Evolutionary conservation across 305 asterid genomes (phyloP), one percentile per base, ranked within the genome.

Genomic region (Euphrasia arctica): DNA sequence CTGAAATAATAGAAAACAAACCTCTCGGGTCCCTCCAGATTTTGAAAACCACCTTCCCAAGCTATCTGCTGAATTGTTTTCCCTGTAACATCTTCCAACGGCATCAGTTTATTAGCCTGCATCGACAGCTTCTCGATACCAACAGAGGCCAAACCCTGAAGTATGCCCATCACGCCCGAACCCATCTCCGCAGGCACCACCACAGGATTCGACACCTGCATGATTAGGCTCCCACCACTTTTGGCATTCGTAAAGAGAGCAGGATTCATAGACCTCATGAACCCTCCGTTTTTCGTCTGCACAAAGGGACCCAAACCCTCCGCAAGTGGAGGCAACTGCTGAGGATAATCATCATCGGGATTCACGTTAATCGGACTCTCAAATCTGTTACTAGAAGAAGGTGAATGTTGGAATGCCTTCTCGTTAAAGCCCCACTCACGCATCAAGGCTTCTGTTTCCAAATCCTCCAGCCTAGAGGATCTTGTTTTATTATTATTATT

Each of bases 121-220:
- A 87, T 81, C 0, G 97, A 93, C 10, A 93, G 92, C 79, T 90
- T 93, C 79, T 90, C 97, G 31, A 93, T 90, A 68, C 99, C 99
- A 58, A 86, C 83, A 72, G 99, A 86, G 25, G 95, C 95, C 71
- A 93, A 79, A 63, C 87, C 88, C 74, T 88, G 93, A 69, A 93
- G 81, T 72, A 93, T 79, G 77, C 82, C 95, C 88, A 82, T 86
- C 34, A 88, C 87, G 43, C 90, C 85, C 45, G 97, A 85, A 62
- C 97, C 99, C 95, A 93, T 85, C 72, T 88, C 95, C 3, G 99
- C 97, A 58, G 99, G 99, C 77, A 90, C 88, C 69, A 93, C 99
- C 68, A 93, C 96, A 5, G 97, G 93, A 74, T 76, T 83, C 59
- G 99, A 93, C 12, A 81, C 99, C 85, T 93, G 99, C 99, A 93